Conservation (phyloP, 73 alveolate genomes). For the Stentor coeruleus region DNA sequence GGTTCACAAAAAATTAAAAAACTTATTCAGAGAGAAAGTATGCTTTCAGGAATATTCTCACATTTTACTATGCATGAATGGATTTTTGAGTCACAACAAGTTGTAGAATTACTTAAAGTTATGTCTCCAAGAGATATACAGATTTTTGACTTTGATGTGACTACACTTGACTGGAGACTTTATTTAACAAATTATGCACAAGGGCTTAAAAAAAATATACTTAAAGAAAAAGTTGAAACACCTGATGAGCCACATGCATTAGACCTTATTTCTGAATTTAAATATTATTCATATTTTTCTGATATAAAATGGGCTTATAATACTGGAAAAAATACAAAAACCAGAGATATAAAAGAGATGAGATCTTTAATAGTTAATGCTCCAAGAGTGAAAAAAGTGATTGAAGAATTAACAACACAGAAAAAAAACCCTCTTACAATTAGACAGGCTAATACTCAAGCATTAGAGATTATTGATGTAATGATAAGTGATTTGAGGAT, state of each 20-base stretch:
- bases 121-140: constrained; percentile 46
- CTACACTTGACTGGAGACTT: constrained; percentile 63
- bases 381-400: constrained; percentile 53
- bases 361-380: constrained; percentile 39
- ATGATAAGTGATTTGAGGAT: constrained; percentile 55
- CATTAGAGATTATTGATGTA: constrained; percentile 49
- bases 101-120: constrained; percentile 23
- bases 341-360: constrained; percentile 41
- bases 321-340: constrained; percentile 40
- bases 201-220: constrained; percentile 71
- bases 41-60: constrained; percentile 44
- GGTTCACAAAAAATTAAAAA: constrained; percentile 48
- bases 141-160: constrained; percentile 54
- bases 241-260: constrained; percentile 52
- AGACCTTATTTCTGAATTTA: constrained; percentile 30
- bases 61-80: constrained; percentile 66
- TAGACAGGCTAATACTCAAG: constrained; percentile 43
- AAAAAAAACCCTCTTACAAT: too few species aligned
- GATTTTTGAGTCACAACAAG: constrained; percentile 57
- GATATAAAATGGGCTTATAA: constrained; percentile 60
- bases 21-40: constrained; percentile 54
- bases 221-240: constrained; percentile 68
- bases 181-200: constrained; percentile 58
- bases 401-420: constrained; percentile 42
- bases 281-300: constrained; percentile 51